Evolutionary conservation across 2,329 filamentous ascomycete species (phyloP), one percentile per base, ranked within the genome.

Genomic region (Orbilia blumenaviensis): DNA sequence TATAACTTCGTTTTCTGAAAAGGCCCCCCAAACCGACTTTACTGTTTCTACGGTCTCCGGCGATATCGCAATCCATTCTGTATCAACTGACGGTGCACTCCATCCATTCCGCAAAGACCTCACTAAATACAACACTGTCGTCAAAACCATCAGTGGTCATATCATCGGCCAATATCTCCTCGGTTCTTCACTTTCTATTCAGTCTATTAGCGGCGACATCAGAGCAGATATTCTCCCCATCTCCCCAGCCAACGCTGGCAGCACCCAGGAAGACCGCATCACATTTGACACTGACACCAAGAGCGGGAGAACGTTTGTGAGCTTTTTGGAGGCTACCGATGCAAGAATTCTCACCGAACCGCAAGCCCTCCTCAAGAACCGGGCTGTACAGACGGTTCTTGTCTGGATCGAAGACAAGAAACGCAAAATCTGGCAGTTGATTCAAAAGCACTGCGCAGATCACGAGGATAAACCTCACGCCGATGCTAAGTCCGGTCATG

Each of bases 121-220:
- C 25, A 32, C 60, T 36, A 61, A 68, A 23, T 76, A 76, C 50
- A 66, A 52, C 18, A 76, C 72, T 12, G 27, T 58, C 10, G 56
- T 76, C 25, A 69, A 21, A 41, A 76, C 72, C 10, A 46, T 44
- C 41, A 69, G 64, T 44, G 72, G 72, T 12, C 50, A 76, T 14
- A 52, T 76, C 25, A 69, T 76, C 64, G 72, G 72, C 3, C 72
- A 76, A 42, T 76, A 76, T 34, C 72, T 76, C 14, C 60, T 76
- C 21, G 72, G 72, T n/a, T 76, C 72, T 10, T 68, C 46, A 7
- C 64, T 76, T 34, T 68, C 64, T 12, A 38, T 69, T 10, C 64
- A 68, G 36, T 69, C 72, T 6, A 69, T 76, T 25, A 76, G 72
- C 64, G 72, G 72, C 29, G 50, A 69, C n/a, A 76, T 76, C 50